Evolutionary conservation across 331 rosid genomes (phyloP).

Genomic region (Rhamnella rubrinervis): DNA sequence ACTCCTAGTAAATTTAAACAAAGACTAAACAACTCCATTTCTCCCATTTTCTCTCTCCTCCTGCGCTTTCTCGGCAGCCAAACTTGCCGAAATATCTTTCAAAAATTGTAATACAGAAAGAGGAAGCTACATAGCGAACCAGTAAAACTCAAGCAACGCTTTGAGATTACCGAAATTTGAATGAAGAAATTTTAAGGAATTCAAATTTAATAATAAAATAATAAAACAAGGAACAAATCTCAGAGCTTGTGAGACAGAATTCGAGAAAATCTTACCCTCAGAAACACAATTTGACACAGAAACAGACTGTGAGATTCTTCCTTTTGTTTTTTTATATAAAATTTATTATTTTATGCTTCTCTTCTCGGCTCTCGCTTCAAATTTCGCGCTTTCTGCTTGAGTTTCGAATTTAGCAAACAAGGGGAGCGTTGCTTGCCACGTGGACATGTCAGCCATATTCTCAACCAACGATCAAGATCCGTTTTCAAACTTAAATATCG

Average conservation of each 20-base stretch:
- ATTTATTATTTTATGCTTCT: background rate
- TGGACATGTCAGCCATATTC: background rate
- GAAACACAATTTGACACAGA: background rate
- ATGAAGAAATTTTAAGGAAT: background rate
- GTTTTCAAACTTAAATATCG: background rate
- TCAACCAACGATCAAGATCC: background rate
- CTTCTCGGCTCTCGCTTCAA: constrained; percentile 3
- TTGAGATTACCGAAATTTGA: background rate
- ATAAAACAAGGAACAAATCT: constrained; percentile 11
- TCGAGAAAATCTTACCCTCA: background rate
- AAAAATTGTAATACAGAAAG: background rate
- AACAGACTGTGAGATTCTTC: background rate
- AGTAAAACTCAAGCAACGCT: background rate
- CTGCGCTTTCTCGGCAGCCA: constrained; percentile 2
- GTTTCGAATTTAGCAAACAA: constrained; percentile 22
- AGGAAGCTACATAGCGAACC: background rate
- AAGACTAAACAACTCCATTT: background rate
- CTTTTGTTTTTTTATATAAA: background rate
- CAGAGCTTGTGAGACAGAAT: background rate
- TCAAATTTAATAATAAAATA: constrained; percentile 3
- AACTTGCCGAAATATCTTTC: background rate
- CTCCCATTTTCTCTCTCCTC: background rate
- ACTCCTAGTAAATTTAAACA: background rate
- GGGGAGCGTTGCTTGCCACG: constrained; percentile 12
- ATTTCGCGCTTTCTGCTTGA: constrained; percentile 24